Conservation (phyloP, 225 moss, liverwort and hornwort species). For the Straminergon stramineum region DNA sequence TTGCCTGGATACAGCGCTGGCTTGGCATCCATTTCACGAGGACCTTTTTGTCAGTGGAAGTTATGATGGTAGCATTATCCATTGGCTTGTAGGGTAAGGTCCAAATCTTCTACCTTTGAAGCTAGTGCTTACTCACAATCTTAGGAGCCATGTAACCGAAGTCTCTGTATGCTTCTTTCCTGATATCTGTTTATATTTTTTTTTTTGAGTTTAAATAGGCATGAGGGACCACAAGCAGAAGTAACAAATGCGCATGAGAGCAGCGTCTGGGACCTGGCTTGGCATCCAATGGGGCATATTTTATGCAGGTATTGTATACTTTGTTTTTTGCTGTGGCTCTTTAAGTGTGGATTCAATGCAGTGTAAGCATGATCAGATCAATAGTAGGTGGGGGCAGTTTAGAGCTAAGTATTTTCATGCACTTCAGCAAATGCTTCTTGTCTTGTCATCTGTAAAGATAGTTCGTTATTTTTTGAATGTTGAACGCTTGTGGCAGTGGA, state of each 20-base stretch:
- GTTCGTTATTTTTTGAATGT: neutral
- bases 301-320: slow-evolving; percentile 64
- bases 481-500: slow-evolving; percentile 42
- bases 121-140: neutral
- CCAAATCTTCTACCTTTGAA: neutral
- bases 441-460: neutral
- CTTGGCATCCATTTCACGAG: slow-evolving; percentile 99
- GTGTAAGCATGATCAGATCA: neutral
- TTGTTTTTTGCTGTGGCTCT: neutral
- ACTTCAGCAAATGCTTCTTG: neutral
- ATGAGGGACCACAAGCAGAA: slow-evolving; percentile 94
- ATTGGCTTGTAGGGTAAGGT: slow-evolving; percentile 94
- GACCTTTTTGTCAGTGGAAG: slow-evolving; percentile 99
- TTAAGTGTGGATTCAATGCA: neutral
- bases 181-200: neutral
- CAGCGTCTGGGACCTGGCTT: slow-evolving; percentile 99
- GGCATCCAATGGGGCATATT: slow-evolving; percentile 99
- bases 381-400: neutral
- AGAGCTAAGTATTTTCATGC: neutral
- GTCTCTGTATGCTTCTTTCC: neutral
- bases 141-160: neutral
- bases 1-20: slow-evolving; percentile 49
- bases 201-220: slow-evolving; percentile 25
- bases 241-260: slow-evolving; percentile 96
- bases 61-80: slow-evolving; percentile 97